These are phyloP conservation scores for Camellia lanceoleosa DNA, from an alignment of 148 eudicot genomes.

Conservation along the genomic window DNA sequence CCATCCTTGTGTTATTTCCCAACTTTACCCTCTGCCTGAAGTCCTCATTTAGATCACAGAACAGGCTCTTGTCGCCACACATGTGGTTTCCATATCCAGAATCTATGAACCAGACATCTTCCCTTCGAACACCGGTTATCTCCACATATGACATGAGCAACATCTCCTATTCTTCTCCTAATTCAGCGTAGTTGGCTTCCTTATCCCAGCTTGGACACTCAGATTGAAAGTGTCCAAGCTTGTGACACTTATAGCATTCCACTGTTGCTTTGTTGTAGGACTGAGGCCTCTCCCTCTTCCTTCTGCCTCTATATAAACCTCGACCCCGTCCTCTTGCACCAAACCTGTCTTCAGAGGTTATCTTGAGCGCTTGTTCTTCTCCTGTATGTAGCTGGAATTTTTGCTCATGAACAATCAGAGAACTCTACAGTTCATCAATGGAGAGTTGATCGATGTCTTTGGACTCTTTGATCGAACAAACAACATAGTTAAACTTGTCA, in stretches of 20 bases:
- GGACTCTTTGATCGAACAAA: background rate
- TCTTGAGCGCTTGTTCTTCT: background rate
- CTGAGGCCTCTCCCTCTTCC: background rate
- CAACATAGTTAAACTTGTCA: too few relatives aligned
- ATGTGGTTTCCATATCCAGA: background rate
- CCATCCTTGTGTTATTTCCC: too few relatives aligned
- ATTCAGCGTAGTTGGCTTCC: too few relatives aligned
- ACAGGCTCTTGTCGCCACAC: background rate
- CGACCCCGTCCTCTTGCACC: background rate
- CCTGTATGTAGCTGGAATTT: background rate
- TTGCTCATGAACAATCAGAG: background rate
- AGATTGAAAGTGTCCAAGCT: background rate
- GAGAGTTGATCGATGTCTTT: background rate
- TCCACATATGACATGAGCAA: too few relatives aligned
- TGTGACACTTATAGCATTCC: background rate
- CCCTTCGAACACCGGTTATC: background rate
- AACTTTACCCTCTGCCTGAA: too few relatives aligned
- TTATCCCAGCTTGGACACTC: too few relatives aligned
- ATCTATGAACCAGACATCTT: background rate
- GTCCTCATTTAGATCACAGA: too few relatives aligned
- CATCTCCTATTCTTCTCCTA: too few relatives aligned
- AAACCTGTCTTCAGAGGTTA: background rate
- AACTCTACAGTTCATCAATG: constrained; percentile 1
- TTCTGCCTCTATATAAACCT: background rate
- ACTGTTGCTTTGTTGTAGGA: background rate